phyloP scores from a whole-genome alignment of 441 rosid genomes.

The Euphorbia corollata region DNA sequence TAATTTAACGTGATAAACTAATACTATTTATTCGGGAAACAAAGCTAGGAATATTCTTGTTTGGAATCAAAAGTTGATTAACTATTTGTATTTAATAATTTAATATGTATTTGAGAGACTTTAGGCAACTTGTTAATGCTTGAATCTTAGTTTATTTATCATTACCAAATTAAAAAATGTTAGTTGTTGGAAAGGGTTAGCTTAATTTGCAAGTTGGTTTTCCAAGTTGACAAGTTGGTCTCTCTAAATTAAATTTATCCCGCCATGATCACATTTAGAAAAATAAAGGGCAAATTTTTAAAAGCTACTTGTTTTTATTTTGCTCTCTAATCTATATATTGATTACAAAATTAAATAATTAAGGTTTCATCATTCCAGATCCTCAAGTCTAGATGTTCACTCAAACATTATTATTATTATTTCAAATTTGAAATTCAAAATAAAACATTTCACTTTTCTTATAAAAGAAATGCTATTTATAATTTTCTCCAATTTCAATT shows the following conservation, averaged over 20 bases:
- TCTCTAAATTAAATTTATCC: neutral
- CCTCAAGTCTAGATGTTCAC: too few relatives aligned
- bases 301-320: constrained; percentile 12
- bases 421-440: too few relatives aligned
- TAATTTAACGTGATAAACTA: too few relatives aligned
- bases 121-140: neutral
- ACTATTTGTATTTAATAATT: constrained; percentile 35
- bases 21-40: neutral
- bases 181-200: constrained; percentile 9
- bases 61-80: constrained; percentile 25
- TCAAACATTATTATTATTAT: too few relatives aligned
- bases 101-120: too few relatives aligned
- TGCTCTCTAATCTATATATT: constrained; percentile 14
- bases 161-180: neutral
- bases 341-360: constrained; percentile 18
- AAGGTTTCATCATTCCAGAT: too few relatives aligned
- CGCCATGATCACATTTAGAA: neutral
- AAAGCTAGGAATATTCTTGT: neutral
- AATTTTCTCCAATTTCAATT: too few relatives aligned
- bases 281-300: neutral
- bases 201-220: constrained; percentile 38
- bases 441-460: too few relatives aligned
- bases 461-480: too few relatives aligned
- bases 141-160: neutral
- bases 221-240: constrained; percentile 48